A percentile compares a stretch with the other conserved stretches of the same genome.
phyloP scores from a whole-genome alignment of 169 alveolate species.

The Eimeria sp. region DNA sequence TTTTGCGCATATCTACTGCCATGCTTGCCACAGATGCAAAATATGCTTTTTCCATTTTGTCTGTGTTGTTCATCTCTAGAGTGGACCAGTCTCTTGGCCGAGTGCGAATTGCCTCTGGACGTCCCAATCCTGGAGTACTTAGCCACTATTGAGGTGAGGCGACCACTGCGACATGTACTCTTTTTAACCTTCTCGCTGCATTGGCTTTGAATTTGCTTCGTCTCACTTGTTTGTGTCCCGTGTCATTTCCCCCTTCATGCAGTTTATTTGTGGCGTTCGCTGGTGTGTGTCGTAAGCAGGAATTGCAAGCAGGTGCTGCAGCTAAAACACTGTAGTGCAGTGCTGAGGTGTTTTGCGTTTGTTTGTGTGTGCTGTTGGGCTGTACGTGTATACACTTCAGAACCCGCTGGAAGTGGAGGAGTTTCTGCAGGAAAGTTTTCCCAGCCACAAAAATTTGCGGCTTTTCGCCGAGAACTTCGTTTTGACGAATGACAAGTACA shows the following conservation, averaged over 20 bases:
- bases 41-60: too few species aligned
- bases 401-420: conserved; percentile 66
- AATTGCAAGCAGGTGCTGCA: background rate
- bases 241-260: background rate
- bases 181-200: background rate
- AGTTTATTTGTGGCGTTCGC: background rate
- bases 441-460: conserved; percentile 48
- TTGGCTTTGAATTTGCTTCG: background rate
- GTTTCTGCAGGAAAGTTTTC: conserved; percentile 41
- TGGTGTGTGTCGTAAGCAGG: background rate
- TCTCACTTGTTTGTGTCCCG: background rate
- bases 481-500: conserved; percentile 46
- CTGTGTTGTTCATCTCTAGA: background rate
- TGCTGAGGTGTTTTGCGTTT: background rate
- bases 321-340: background rate
- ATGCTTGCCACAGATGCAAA: too few species aligned
- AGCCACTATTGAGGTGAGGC: conserved; percentile 30
- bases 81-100: conserved; percentile 8
- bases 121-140: conserved; percentile 39
- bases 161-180: background rate
- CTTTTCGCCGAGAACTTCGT: conserved; percentile 60
- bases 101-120: conserved; percentile 52
- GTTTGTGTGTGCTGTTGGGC: background rate
- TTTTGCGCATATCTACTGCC: too few species aligned
- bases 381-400: background rate